Percentiles rank a stretch among this genome's conserved stretches.
Evolutionary conservation across 2,329 filamentous ascomycete species (phyloP).

Genomic region (Ophiostoma himal-ulmi): DNA sequence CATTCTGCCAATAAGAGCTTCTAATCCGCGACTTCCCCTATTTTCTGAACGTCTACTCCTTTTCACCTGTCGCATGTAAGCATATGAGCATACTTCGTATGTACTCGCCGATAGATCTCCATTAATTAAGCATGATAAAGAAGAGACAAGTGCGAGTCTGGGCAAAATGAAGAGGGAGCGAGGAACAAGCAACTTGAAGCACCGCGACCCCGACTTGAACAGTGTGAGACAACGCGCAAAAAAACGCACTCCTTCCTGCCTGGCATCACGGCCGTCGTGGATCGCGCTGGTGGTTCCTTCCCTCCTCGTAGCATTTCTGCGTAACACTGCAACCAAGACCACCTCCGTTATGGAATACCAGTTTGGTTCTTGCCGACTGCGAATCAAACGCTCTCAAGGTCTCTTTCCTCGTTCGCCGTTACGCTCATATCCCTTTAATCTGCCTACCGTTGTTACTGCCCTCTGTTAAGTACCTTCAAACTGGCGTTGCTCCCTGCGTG

Average conservation of each 20-base stretch:
- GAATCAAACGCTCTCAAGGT: background rate
- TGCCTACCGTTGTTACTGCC: constrained; percentile 3
- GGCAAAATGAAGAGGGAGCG: background rate
- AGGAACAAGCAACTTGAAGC: background rate
- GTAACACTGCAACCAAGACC: background rate
- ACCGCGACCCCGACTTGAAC: too few species aligned
- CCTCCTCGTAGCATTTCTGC: background rate
- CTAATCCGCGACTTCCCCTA: constrained; percentile 19
- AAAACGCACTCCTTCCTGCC: background rate
- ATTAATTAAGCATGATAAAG: constrained; percentile 16
- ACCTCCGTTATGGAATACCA: background rate
- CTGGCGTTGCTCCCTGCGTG: background rate
- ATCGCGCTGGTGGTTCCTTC: background rate
- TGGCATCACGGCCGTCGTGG: background rate
- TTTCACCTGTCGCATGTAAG: constrained; percentile 13
- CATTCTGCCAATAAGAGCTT: constrained; percentile 7
- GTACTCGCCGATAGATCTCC: background rate
- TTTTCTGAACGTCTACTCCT: constrained; percentile 19
- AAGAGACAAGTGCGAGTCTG: background rate
- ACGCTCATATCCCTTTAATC: constrained; percentile 18
- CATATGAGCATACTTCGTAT: background rate
- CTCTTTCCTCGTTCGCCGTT: constrained; percentile 3
- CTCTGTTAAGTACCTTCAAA: background rate
- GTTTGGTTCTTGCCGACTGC: background rate
- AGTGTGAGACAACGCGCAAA: background rate